phyloP scores from a whole-genome alignment of 2,329 filamentous ascomycete species.

The Cladosporium oxysporum region DNA sequence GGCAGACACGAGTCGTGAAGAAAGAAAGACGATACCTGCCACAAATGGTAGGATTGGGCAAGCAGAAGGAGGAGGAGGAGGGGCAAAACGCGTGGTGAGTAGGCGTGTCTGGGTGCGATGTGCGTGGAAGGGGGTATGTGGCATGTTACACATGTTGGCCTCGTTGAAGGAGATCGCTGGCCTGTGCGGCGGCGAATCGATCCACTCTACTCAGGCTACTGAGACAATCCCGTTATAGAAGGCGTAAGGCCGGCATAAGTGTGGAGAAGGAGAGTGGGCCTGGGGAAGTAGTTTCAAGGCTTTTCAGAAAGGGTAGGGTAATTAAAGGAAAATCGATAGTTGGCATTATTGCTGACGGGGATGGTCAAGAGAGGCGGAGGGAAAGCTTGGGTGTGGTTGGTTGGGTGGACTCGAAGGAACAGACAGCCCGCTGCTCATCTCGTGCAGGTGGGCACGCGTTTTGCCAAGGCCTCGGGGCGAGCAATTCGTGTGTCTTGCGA shows the following conservation, averaged over 20 bases:
- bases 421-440: constrained; percentile 13
- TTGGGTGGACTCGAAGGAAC: background rate
- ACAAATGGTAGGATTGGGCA: background rate
- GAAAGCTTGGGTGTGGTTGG: background rate
- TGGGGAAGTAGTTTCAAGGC: background rate
- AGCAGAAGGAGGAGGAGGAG: background rate
- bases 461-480: constrained; percentile 14
- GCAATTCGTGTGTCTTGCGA: constrained; percentile 8
- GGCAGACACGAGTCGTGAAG: background rate
- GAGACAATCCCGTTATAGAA: constrained; percentile 2
- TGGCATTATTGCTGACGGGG: background rate
- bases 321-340: background rate
- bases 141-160: constrained; percentile 4
- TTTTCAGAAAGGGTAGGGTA: background rate
- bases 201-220: constrained; percentile 9
- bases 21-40: constrained; percentile 3
- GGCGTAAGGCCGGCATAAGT: constrained; percentile 1
- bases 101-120: background rate
- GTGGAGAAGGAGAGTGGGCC: constrained; percentile 10
- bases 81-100: constrained; percentile 2
- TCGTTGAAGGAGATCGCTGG: background rate
- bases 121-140: constrained; percentile 17
- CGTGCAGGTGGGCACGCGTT: constrained; percentile 12
- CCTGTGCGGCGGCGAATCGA: background rate
- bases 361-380: background rate